Base-by-base conservation (phyloP, 192 early-diverging fungal species). In the Coemansia sp. region DNA sequence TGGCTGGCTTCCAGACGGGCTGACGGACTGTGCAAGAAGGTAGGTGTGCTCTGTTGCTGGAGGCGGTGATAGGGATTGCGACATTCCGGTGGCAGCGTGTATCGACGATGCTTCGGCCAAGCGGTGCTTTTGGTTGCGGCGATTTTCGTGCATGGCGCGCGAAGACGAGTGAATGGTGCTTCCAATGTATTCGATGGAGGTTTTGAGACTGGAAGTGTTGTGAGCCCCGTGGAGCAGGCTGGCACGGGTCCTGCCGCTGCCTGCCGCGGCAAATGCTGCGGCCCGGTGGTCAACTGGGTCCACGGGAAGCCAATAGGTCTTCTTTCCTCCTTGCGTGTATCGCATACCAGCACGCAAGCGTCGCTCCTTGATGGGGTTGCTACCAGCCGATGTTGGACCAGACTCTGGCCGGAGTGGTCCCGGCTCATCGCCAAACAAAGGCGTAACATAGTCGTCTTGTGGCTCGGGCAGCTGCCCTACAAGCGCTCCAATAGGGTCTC, bases 261-360 rank as follows among this genome's bases (percentile, higher is more conserved):
- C 63, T 3, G 66, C 62, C 10, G 61, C 58, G 13, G 66, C 66
- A 61, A 76, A 63, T 2, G 66, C 62, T 21, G 65, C 59, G 11
- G 70, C 70, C 15, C 68, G 59, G 48, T 70, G 64, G 36, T 69
- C 70, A 18, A 65, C 60, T 22, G 66, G 66, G 32, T 80, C 78
- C 6, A 72, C 70, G 3, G 79, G 79, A 7, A 80, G 63, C 79
- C 79, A 80, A 41, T 80, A 80, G n/a, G 70, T 80, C 48, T 61
- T 63, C 38, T 71, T 72, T 27, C 79, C 79, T 11, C 79, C 79
- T 49, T 70, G 68, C 25, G 74, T 69, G 41, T 80, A 80, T 8
- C 79, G 73, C 73, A 80, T 71, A 11, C 79, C 79, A 14, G 79
- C 79, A 32, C 69, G 75, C 33, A 80, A 60, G 10, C 74, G 65